Conservation (phyloP, 2,329 filamentous ascomycete genomes). For the Diaporthe caulivora region DNA sequence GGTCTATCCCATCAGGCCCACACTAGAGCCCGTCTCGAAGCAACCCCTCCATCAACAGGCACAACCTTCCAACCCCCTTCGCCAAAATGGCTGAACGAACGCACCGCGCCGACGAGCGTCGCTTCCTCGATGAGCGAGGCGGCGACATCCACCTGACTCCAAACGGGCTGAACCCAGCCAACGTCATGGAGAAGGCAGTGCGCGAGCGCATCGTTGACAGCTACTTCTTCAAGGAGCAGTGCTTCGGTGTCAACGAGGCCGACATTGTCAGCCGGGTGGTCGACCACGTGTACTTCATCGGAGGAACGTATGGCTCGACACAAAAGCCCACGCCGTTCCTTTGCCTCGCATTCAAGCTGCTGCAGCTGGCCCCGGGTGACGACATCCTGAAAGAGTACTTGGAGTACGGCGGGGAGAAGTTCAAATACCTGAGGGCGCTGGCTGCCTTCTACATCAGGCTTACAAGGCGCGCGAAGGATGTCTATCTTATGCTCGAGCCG, state of each 20-base stretch:
- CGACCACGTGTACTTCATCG: constrained; percentile 83
- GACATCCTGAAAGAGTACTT: constrained; percentile 86
- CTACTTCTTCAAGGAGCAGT: constrained; percentile 99
- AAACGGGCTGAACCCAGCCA: constrained; percentile 93
- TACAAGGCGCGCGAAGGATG: constrained; percentile 84
- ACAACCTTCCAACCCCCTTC: neutral
- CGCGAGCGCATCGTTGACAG: constrained; percentile 95
- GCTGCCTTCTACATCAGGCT: constrained; percentile 94
- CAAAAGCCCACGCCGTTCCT: constrained; percentile 94
- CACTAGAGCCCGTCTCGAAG: neutral
- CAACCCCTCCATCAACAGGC: neutral
- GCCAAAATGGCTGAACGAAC: constrained; percentile 40
- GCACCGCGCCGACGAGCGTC: constrained; percentile 83
- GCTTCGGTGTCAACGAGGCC: constrained; percentile 91
- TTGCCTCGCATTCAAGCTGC: constrained; percentile 93
- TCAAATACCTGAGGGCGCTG: constrained; percentile 90
- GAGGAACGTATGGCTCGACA: constrained; percentile 85
- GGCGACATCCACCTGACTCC: constrained; percentile 80
- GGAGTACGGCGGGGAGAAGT: constrained; percentile 77
- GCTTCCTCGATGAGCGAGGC: constrained; percentile 91
- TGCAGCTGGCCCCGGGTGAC: constrained; percentile 86
- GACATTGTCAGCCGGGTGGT: constrained; percentile 90
- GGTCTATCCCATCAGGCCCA: neutral
- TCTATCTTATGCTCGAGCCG: constrained; percentile 85
- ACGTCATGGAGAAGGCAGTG: constrained; percentile 94